Base-by-base conservation (phyloP, 1,284 basidiomycete species). In the Pulchroboletus neoregius region DNA sequence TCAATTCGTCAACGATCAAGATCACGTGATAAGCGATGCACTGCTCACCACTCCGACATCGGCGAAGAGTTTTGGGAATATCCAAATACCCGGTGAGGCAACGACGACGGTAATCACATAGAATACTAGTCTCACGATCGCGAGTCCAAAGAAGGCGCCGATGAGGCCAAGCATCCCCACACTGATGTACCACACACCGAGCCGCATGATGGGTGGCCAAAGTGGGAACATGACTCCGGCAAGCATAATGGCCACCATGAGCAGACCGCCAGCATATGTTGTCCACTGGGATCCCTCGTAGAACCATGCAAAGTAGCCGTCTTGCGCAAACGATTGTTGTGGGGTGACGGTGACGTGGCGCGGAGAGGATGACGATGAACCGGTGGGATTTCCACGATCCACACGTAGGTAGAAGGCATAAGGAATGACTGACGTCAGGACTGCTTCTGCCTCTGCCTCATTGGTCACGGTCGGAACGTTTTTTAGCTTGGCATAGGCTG, bases 161-260 rank as follows among this genome's bases (percentile, higher is more conserved):
- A 99, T 83, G 54, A 99, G 75, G 22, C 91, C 91, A 23, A 99
- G 76, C 60, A 94, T 86, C 30, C 72, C 90, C 48, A 98, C 85
- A 54, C 85, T 90, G 55, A 99, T 74, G 68, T 99, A 99, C 88
- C 91, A 98, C 43, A 96, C 95, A 32, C 95, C 95, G 34, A 95
- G 74, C n/a, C 95, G 78, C 78, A 99, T 83, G 58, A 82, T 84
- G 36, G 86, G 82, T 2, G 95, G 95, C 95, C 96, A 99, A 12
- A 99, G 79, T 1, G 95, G 95, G 80, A 98, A 99, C 93, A 99
- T 97, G 64, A 98, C 95, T 2, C 91, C 94, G 1, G 90, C 94
- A 36, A 99, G 84, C 76, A 99, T 93, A 61, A 97, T 75, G 26
- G 78, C 82, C 46, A 99, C 93, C 91, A 99, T 94, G 27, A 84